A percentile compares a stretch with the other conserved stretches of the same genome.
Evolutionary conservation across 805 yeast species (phyloP).

Genomic region (Monosporozyma solicola): DNA sequence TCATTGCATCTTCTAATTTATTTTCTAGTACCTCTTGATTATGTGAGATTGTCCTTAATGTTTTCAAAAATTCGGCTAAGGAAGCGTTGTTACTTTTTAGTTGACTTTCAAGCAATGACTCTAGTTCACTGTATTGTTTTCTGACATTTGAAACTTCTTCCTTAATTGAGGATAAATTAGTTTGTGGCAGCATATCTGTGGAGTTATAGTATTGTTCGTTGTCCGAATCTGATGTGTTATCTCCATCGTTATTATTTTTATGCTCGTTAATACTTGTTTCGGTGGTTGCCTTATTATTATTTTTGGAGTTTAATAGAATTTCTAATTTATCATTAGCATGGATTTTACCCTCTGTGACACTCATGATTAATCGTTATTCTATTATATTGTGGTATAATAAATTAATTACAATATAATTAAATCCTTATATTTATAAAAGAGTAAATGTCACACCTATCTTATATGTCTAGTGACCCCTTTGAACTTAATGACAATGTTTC

Average conservation of each 20-base stretch:
- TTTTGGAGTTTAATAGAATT: neutral
- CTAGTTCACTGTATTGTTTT: constrained; percentile 12
- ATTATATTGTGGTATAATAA: neutral
- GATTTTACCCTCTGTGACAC: neutral
- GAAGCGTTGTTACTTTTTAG: constrained; percentile 13
- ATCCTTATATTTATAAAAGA: neutral
- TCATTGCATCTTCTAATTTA: constrained; percentile 28
- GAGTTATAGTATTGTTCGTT: neutral
- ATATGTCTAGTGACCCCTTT: neutral
- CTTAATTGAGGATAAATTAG: constrained; percentile 1
- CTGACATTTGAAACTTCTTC: constrained; percentile 7
- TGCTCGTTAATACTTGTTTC: no score
- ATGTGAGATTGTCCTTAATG: constrained; percentile 24
- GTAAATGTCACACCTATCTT: neutral
- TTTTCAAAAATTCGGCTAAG: constrained; percentile 18
- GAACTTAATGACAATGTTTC: neutral
- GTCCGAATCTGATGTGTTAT: neutral
- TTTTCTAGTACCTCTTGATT: constrained; percentile 30
- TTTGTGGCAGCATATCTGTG: neutral
- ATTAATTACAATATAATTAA: neutral
- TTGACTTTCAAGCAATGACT: constrained; percentile 12
- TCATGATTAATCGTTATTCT: neutral
- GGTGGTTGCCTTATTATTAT: neutral
- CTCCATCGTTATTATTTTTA: neutral
- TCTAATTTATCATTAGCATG: neutral